phyloP scores from a whole-genome alignment of 2,329 filamentous ascomycete species.

The Monilinia fructigena region DNA sequence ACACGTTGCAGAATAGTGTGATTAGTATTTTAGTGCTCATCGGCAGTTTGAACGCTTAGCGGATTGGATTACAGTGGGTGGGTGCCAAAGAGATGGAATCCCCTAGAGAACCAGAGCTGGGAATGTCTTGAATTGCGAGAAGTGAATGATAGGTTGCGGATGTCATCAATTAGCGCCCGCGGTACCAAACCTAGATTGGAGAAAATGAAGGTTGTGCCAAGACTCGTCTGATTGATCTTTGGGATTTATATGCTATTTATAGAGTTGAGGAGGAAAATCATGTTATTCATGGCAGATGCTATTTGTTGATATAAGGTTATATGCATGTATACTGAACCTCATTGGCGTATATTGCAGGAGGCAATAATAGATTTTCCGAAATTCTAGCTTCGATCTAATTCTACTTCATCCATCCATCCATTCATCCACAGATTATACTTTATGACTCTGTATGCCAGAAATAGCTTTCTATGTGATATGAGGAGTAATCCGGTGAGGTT shows the following conservation, averaged over 20 bases:
- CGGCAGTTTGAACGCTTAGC: not conserved
- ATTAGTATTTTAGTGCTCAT: not conserved
- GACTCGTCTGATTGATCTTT: not conserved
- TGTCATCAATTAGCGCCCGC: slow-evolving; percentile 22
- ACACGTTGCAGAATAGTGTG: no score
- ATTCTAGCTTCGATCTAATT: not conserved
- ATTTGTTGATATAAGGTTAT: not conserved
- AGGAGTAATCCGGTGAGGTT: not conserved
- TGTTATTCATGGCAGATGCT: not conserved
- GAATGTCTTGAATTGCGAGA: slow-evolving; percentile 3
- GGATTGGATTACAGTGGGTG: not conserved
- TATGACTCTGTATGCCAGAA: not conserved
- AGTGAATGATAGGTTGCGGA: slow-evolving; percentile 10
- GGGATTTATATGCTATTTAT: slow-evolving; percentile 3
- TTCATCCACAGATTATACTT: not conserved
- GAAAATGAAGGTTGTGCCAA: not conserved
- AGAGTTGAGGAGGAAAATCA: not conserved
- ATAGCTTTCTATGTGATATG: not conserved
- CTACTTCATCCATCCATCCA: not conserved
- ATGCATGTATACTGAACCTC: not conserved
- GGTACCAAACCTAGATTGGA: not conserved
- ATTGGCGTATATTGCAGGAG: not conserved
- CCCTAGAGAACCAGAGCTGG: not conserved
- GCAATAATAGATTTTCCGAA: not conserved
- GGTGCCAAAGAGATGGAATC: slow-evolving; percentile 16